Evolutionary conservation across 371 early-diverging fungal species (phyloP), one percentile per base, ranked within the genome.

Genomic region (Cokeromyces recurvatus): DNA sequence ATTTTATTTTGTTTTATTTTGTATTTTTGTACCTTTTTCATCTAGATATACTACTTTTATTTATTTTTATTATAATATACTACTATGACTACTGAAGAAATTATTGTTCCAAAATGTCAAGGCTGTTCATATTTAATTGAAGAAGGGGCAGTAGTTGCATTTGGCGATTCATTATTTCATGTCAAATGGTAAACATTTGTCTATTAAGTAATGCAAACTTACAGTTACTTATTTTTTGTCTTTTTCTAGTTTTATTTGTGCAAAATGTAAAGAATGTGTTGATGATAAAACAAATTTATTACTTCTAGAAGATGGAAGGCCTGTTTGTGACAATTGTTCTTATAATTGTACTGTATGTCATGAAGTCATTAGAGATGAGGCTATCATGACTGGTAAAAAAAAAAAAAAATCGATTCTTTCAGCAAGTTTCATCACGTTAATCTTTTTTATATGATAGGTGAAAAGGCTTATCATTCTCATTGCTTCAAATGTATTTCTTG

Each of bases 291-390:
- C 82, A 29, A 90, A 87, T 50, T 55, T 87, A 24, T 62, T 91
- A 23, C 67, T 91, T 32, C 70, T 91, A 16, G 81, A 86, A 10
- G 87, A 91, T 48, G 88, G 89, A 10, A 77, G 81, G 50, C 89
- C 90, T 11, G 80, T 93, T 25, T 91, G 94, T 48, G 86, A 85
- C 44, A 79, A 89, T 38, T 93, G 94, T 59, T 89, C 90, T 8
- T 91, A 90, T 55, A 78, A 70, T 57, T 93, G 94, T 64, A 69
- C 74, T 39, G 62, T 76, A 23, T 93, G 94, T 61, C 79, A 81
- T 36, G 66, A 82, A 51, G 74, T 82, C 6, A 93, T 92, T 38
- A 74, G 78, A 12, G 91, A 90, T 56, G 92, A 92, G 59, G 92
- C 92, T 25, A 85, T 92, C 34, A 86, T 88, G 68, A 92, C 91